phyloP scores from a whole-genome alignment of 495 filamentous ascomycete species.

The Podospora pseudopauciseta region DNA sequence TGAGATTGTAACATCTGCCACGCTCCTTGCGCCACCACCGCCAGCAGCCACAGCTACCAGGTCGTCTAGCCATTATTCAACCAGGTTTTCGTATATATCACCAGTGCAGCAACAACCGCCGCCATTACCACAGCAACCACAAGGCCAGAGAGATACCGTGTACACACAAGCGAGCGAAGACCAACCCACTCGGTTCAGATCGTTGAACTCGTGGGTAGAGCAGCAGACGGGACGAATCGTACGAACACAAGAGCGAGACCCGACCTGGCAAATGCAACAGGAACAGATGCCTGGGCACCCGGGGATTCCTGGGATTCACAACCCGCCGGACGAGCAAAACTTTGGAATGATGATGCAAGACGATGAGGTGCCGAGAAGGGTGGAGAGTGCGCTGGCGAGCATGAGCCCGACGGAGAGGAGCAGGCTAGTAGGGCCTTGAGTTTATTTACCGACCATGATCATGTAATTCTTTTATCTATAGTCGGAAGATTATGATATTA shows the following conservation, averaged over 20 bases:
- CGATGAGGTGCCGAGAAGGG: slow-evolving; percentile 29
- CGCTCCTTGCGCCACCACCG: slow-evolving; percentile 14
- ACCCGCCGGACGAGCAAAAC: slow-evolving; percentile 33
- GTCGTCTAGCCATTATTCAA: slow-evolving; percentile 17
- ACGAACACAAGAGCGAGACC: slow-evolving; percentile 31
- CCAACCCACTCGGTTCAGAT: slow-evolving; percentile 51
- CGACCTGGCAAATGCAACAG: slow-evolving; percentile 4
- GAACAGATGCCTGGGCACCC: slow-evolving; percentile 21
- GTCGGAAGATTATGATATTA: slow-evolving; percentile 1
- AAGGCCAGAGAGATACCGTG: slow-evolving; percentile 38
- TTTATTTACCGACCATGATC: background rate
- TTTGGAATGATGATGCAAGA: slow-evolving; percentile 38
- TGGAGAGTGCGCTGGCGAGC: slow-evolving; percentile 17
- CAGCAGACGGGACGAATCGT: slow-evolving; percentile 50
- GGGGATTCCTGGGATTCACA: slow-evolving; percentile 32
- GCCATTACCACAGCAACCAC: background rate
- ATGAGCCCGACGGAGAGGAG: background rate
- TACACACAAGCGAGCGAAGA: slow-evolving; percentile 49
- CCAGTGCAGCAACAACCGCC: slow-evolving; percentile 8
- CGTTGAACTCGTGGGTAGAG: slow-evolving; percentile 58
- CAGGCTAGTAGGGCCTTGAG: background rate
- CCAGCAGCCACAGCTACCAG: slow-evolving; percentile 15
- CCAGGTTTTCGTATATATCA: slow-evolving; percentile 42
- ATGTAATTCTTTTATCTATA: background rate
- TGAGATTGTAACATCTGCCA: slow-evolving; percentile 34